These are phyloP conservation scores for Solanum rostratum DNA, from an alignment of 257 asterid species.

Conservation along the genomic window DNA sequence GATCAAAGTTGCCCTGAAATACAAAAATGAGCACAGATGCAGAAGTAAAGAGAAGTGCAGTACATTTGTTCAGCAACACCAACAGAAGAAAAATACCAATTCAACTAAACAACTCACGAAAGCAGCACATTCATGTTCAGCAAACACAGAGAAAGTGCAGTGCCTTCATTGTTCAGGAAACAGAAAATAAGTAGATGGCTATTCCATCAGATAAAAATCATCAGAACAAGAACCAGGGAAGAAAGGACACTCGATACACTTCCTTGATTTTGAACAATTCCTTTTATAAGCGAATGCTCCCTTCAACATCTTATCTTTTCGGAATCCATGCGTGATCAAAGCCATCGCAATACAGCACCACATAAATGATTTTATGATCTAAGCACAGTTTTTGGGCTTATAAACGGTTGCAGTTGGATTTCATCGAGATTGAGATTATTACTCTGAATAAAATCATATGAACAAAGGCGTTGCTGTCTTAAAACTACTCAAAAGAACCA, in stretches of 20 bases:
- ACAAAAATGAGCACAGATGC: background rate
- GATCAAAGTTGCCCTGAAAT: conserved; percentile 77
- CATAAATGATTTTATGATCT: background rate
- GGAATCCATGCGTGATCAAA: background rate
- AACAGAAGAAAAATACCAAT: background rate
- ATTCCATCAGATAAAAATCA: background rate
- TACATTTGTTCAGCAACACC: background rate
- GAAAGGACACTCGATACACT: background rate
- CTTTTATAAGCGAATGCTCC: background rate
- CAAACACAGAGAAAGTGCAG: background rate
- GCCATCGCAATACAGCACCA: background rate
- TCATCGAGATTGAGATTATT: background rate
- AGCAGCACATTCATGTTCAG: background rate
- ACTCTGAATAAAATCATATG: background rate
- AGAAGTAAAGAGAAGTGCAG: background rate
- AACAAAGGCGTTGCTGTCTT: background rate
- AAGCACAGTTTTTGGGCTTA: background rate
- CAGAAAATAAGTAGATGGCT: background rate
- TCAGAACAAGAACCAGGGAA: background rate
- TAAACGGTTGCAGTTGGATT: background rate
- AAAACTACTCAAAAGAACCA: background rate
- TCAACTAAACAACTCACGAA: background rate
- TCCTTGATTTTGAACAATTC: background rate
- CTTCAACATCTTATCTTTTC: background rate
- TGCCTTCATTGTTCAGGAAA: background rate